Percentiles rank a stretch among this genome's conserved stretches.
phyloP scores from a whole-genome alignment of 306 rosid species.

The Cucurbita pepo region DNA sequence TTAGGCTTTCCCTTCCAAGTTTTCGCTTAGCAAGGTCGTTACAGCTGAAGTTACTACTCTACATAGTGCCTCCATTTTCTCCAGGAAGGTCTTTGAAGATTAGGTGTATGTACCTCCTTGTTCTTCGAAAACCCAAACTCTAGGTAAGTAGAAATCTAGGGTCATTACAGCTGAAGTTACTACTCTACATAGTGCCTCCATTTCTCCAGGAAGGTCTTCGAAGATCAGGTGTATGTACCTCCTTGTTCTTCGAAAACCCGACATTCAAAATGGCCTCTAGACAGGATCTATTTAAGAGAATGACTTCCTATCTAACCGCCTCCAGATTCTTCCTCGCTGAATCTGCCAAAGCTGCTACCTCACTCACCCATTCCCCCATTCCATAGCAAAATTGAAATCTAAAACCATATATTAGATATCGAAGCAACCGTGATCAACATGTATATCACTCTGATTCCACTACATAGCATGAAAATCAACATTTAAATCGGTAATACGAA shows the following conservation, averaged over 20 bases:
- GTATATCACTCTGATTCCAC: not conserved
- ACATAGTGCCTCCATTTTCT: not conserved
- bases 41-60: not conserved
- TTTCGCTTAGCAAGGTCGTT: too few species aligned
- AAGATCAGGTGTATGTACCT: not conserved
- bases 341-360: not conserved
- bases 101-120: not conserved
- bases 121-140: not conserved
- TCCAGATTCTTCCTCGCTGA: not conserved
- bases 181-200: not conserved
- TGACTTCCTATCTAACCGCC: not conserved
- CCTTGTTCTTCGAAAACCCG: not conserved
- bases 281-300: not conserved
- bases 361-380: not conserved
- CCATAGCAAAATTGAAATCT: not conserved
- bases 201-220: not conserved
- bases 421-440: conserved; percentile 27
- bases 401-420: not conserved
- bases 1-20: too few species aligned
- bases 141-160: too few species aligned
- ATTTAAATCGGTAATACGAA: not conserved
- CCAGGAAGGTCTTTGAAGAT: not conserved
- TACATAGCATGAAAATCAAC: not conserved
- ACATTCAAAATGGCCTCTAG: not conserved
- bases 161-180: not conserved